A percentile compares a stretch with the other conserved stretches of the same genome.
These are phyloP conservation scores for Caryopteris hybrid DNA, from an alignment of 305 asterid species.

Conservation along the genomic window DNA sequence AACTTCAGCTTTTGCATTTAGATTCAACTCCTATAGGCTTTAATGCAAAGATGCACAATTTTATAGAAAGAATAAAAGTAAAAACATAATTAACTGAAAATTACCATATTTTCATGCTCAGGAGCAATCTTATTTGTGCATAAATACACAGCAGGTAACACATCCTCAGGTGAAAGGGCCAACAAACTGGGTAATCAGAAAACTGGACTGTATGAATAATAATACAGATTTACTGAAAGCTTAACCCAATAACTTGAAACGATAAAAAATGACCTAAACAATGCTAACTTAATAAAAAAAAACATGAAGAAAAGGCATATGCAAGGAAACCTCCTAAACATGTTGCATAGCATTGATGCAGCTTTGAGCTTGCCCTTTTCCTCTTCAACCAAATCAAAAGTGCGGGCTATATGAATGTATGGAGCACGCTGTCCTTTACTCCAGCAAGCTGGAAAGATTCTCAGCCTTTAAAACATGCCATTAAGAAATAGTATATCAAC, in stretches of 20 bases:
- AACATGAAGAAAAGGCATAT: constrained; percentile 10
- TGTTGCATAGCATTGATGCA: constrained; percentile 80
- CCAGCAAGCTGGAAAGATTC: constrained; percentile 77
- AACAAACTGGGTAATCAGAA: constrained; percentile 60
- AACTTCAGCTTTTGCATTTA: constrained; percentile 6
- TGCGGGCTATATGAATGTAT: constrained; percentile 71
- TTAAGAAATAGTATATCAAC: constrained; percentile 4
- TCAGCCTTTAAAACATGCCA: constrained; percentile 21
- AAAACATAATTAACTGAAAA: constrained; percentile 11
- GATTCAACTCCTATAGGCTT: not conserved
- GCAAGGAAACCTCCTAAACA: constrained; percentile 81
- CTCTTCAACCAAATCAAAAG: constrained; percentile 78
- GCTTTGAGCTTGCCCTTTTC: constrained; percentile 89
- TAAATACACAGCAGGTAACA: constrained; percentile 80
- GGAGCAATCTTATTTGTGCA: constrained; percentile 92
- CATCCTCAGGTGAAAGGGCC: constrained; percentile 85
- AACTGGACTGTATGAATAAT: constrained; percentile 17
- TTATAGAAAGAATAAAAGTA: constrained; percentile 1
- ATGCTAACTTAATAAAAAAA: not conserved
- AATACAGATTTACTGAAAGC: constrained; percentile 9
- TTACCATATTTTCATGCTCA: constrained; percentile 83
- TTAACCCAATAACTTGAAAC: constrained; percentile 10
- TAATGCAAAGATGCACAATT: constrained; percentile 6
- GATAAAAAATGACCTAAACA: not conserved
- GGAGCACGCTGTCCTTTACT: constrained; percentile 80